phyloP scores from a whole-genome alignment of 495 filamentous ascomycete species.

The Penicillium parvum region DNA sequence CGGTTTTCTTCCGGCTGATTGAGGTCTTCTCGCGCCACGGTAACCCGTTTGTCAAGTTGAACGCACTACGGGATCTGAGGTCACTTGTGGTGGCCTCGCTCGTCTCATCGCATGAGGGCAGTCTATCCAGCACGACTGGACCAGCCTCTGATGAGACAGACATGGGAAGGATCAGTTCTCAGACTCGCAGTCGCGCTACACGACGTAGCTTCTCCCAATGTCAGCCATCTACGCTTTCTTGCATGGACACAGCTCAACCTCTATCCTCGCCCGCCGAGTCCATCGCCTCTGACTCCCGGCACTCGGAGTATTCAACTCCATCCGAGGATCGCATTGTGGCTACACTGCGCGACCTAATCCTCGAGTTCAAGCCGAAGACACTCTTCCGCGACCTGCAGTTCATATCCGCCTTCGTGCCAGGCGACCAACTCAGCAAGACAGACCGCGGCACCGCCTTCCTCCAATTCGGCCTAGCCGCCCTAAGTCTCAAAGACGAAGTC shows the following conservation, averaged over 20 bases:
- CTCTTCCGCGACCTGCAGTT: conserved; percentile 94
- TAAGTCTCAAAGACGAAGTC: conserved; percentile 85
- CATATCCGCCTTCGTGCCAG: conserved; percentile 87
- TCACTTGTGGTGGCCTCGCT: conserved; percentile 75
- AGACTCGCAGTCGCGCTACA: conserved; percentile 15
- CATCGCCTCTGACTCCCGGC: conserved; percentile 34
- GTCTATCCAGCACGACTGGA: conserved; percentile 16
- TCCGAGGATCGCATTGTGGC: conserved; percentile 64
- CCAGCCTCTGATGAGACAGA: conserved; percentile 3
- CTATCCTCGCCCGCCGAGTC: conserved; percentile 31
- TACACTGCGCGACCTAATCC: conserved; percentile 74
- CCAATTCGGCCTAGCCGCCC: conserved; percentile 83
- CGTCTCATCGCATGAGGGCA: conserved; percentile 44
- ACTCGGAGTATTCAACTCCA: conserved; percentile 37
- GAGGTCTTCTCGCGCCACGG: conserved; percentile 86
- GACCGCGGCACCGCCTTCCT: conserved; percentile 90
- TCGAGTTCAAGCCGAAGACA: conserved; percentile 75
- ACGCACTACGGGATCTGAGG: conserved; percentile 77
- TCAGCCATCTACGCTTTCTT: conserved; percentile 8
- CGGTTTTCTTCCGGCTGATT: conserved; percentile 74
- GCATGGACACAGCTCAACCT: conserved; percentile 16
- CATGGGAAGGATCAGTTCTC: neutral
- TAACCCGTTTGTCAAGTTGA: conserved; percentile 82
- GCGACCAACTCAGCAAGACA: conserved; percentile 74
- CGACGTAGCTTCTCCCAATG: conserved; percentile 38